phyloP scores from a whole-genome alignment of 129 eudicot genomes.

The Flaveria ramosissima region DNA sequence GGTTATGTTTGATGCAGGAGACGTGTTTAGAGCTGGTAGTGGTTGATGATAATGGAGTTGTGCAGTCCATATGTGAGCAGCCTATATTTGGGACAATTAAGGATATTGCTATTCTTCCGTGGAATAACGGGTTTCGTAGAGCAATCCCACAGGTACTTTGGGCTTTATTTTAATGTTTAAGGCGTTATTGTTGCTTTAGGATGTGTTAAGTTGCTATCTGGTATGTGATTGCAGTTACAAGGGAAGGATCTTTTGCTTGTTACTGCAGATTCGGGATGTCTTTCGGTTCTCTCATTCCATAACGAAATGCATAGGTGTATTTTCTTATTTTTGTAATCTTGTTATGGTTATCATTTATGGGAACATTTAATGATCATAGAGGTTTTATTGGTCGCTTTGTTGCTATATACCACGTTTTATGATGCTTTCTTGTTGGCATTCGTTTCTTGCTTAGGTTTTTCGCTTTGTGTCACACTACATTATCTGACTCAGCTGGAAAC shows the following conservation, averaged over 20 bases:
- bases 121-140: slow-evolving; percentile 56
- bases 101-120: slow-evolving; percentile 73
- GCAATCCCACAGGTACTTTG: slow-evolving; percentile 57
- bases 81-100: slow-evolving; percentile 89
- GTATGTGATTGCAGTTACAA: slow-evolving; percentile 52
- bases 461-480: slow-evolving; percentile 67
- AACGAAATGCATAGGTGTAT: slow-evolving; percentile 91
- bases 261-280: slow-evolving; percentile 90
- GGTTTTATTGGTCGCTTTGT: slow-evolving; percentile 21
- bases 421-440: slow-evolving; percentile 10
- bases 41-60: slow-evolving; percentile 72
- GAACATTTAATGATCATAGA: not conserved
- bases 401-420: slow-evolving; percentile 14
- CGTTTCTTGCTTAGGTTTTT: slow-evolving; percentile 57
- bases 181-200: not conserved
- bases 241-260: slow-evolving; percentile 80
- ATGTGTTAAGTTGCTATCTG: slow-evolving; percentile 1
- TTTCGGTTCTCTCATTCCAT: slow-evolving; percentile 78
- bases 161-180: slow-evolving; percentile 15
- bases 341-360: not conserved
- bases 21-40: slow-evolving; percentile 82
- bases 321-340: not conserved
- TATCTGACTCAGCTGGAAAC: slow-evolving; percentile 79
- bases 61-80: slow-evolving; percentile 92
- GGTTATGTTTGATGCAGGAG: slow-evolving; percentile 53